These are phyloP conservation scores for Cornus kousa DNA, from an alignment of 148 eudicot species.

Conservation along the genomic window DNA sequence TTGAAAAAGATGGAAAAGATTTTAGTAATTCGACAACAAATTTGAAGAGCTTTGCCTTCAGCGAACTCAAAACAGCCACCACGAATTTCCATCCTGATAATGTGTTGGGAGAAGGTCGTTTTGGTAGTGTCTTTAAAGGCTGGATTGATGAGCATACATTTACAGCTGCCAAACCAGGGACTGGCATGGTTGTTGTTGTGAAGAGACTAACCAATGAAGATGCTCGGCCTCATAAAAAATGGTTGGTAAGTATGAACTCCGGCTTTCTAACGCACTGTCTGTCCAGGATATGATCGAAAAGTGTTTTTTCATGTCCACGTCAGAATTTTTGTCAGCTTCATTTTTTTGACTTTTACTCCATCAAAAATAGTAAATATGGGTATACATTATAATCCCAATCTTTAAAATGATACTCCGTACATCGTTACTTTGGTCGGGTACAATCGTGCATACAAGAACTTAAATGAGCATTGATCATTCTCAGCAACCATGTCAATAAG, in stretches of 20 bases:
- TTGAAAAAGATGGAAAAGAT: background rate
- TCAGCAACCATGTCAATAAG: background rate
- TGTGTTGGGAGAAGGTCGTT: constrained; percentile 85
- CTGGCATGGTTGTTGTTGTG: constrained; percentile 68
- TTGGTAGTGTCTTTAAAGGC: constrained; percentile 81
- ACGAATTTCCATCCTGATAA: constrained; percentile 82
- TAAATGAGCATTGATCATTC: background rate
- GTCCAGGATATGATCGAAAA: too few species aligned
- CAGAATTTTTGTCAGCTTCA: too few species aligned
- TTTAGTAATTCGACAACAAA: constrained; percentile 37
- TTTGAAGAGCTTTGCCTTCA: constrained; percentile 52
- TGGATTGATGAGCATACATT: constrained; percentile 79
- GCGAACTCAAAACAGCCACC: constrained; percentile 58
- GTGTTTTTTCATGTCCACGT: too few species aligned
- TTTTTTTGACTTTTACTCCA: too few species aligned
- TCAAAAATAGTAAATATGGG: too few species aligned
- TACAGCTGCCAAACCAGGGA: constrained; percentile 58
- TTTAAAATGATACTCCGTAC: background rate
- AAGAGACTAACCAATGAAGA: constrained; percentile 82
- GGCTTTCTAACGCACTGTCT: background rate
- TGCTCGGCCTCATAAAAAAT: constrained; percentile 69
- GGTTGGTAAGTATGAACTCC: constrained; percentile 59
- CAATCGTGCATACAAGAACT: background rate
- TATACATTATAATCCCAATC: background rate
- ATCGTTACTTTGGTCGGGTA: background rate